Base-by-base conservation (phyloP, 192 early-diverging fungal genomes). In the Fimicolochytrium jonesii region DNA sequence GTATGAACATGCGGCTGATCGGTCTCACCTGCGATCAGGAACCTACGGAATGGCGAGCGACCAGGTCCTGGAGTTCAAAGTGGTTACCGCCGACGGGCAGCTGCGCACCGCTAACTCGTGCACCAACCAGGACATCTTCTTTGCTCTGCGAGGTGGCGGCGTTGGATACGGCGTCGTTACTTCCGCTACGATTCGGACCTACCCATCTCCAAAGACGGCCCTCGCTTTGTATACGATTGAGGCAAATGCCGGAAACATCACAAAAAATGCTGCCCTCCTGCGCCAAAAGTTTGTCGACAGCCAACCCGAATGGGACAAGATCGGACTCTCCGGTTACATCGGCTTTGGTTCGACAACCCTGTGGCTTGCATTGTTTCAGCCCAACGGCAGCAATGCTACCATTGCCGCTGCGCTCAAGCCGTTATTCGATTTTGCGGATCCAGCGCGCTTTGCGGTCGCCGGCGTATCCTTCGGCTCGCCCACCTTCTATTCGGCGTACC, bases 131-230 rank as follows among this genome's bases (percentile, higher is more conserved):
- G 81, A 85, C 61, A 52, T 87, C 6, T 85, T 83, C 43, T 83
- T 79, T 75, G 82, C 80, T 6, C 47, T 85, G 11, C 81, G 82
- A 30, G 85, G 85, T n/a, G 82, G 83, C 25, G 76, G 72, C 26
- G 58, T 57, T 4, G 47, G 41, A 18, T 71, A 64, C 45, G 69
- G 69, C 23, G 56, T 71, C 25, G 50, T 71, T 1, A 69, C 58
- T 6, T 36, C 32, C 7, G 55, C 15, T 6, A 28, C 37, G 7
- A 6, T 42, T 44, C 22, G 17, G 23, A 48, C 46, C 9, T 25
- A 48, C 22, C 46, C 46, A 9, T n/a, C 46, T 10, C 46, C 46
- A 10, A 10, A 10, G 46, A 48, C 46, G 6, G 46, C 46, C 23
- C 15, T 48, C 23, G 46, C 15, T 7, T 22, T 48, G 7, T 48